A percentile compares a stretch with the other conserved stretches of the same genome.
These are phyloP conservation scores for Hypsizygus ulmarius DNA, from an alignment of 1,284 basidiomycete species.

Conservation along the genomic window DNA sequence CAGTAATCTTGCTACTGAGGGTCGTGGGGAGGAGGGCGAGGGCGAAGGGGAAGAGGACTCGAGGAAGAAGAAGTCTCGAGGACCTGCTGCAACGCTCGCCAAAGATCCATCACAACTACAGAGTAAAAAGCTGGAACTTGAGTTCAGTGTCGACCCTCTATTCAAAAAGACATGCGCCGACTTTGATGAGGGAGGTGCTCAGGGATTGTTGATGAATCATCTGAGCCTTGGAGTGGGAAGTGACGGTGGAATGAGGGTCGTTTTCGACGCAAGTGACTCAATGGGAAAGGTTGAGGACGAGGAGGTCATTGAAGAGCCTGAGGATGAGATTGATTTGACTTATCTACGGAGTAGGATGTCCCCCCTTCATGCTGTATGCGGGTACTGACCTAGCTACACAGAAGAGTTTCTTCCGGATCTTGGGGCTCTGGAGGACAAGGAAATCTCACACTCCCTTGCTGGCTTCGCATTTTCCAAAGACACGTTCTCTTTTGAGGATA, in stretches of 20 bases:
- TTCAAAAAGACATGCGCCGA: conserved; percentile 98
- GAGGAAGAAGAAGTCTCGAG: conserved; percentile 63
- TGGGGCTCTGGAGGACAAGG: conserved; percentile 59
- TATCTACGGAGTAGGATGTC: conserved; percentile 60
- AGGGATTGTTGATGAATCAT: conserved; percentile 93
- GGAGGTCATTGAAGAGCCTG: conserved; percentile 61
- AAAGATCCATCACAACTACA: conserved; percentile 81
- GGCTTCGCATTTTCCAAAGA: conserved; percentile 77
- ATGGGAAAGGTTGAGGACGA: conserved; percentile 79
- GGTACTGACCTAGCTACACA: conserved; percentile 15
- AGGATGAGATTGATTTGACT: conserved; percentile 67
- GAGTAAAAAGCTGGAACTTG: conserved; percentile 91
- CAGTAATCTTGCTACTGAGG: conserved; percentile 82
- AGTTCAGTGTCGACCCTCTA: conserved; percentile 94
- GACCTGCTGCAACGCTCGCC: conserved; percentile 80
- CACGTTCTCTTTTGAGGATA: conserved; percentile 60
- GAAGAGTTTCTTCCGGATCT: conserved; percentile 71
- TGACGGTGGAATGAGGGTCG: conserved; percentile 84
- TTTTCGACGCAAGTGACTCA: conserved; percentile 96
- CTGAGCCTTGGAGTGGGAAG: conserved; percentile 72
- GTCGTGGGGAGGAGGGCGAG: conserved; percentile 58
- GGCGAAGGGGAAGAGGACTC: conserved; percentile 22
- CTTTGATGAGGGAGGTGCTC: conserved; percentile 97
- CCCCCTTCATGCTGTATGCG: conserved; percentile 5
- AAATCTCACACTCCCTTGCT: conserved; percentile 78